phyloP scores from a whole-genome alignment of 345 rosid genomes.

The Atalantia buxifolia region DNA sequence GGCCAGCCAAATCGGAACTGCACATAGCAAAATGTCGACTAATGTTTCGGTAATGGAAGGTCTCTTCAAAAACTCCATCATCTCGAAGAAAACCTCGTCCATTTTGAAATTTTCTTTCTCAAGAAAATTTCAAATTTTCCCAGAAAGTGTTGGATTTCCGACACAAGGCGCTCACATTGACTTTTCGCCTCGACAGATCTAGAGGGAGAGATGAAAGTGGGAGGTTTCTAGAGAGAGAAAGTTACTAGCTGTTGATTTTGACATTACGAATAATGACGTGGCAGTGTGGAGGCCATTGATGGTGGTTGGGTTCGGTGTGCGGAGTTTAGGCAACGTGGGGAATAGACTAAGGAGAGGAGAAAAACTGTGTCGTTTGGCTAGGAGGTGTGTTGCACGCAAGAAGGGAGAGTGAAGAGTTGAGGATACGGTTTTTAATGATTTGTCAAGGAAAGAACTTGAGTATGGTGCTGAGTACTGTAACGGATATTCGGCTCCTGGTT shows the following conservation, averaged over 20 bases:
- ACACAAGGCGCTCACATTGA: background rate
- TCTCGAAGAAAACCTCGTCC: constrained; percentile 65
- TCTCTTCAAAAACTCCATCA: constrained; percentile 54
- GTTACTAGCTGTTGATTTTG: constrained; percentile 10
- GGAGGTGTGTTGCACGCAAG: background rate
- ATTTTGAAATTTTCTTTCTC: constrained; percentile 18
- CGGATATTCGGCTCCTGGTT: background rate
- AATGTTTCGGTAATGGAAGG: constrained; percentile 79
- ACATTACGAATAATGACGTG: constrained; percentile 29
- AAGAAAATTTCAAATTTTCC: constrained; percentile 3
- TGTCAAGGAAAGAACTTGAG: too few relatives aligned
- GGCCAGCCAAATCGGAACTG: constrained; percentile 97
- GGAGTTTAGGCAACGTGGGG: background rate
- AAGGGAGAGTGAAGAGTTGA: background rate
- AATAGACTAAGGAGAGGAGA: background rate
- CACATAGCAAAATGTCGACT: constrained; percentile 85
- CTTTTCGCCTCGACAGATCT: background rate
- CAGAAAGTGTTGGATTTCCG: background rate
- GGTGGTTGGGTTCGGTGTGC: background rate
- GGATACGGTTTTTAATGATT: background rate
- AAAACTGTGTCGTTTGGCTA: background rate
- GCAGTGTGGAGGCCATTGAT: constrained; percentile 14
- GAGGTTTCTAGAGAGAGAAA: background rate
- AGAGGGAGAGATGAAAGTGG: background rate
- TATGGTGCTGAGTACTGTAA: background rate